Evolutionary conservation across 78 protist genomes (phyloP).

Genomic region (Protostelium mycophagum): DNA sequence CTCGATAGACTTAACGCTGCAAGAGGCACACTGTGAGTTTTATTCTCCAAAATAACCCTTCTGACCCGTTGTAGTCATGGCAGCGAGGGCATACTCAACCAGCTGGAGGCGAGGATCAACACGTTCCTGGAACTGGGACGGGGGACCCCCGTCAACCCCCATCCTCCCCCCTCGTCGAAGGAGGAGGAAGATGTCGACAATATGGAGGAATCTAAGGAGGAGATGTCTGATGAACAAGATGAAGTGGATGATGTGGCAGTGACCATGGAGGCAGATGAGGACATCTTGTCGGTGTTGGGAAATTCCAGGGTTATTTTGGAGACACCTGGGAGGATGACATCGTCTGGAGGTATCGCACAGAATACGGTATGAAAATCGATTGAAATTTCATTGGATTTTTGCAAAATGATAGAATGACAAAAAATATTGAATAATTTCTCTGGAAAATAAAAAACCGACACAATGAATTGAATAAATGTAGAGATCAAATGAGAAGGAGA

Average conservation of each 20-base stretch:
- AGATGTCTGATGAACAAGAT: not conserved
- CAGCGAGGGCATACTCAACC: not conserved
- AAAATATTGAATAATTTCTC: too few species aligned
- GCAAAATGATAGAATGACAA: not conserved
- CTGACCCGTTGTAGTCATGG: not conserved
- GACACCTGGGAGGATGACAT: too few species aligned
- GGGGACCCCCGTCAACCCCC: too few species aligned
- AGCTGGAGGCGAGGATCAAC: not conserved
- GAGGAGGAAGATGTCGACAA: not conserved
- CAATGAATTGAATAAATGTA: too few species aligned
- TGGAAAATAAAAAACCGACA: too few species aligned
- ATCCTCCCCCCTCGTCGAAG: too few species aligned
- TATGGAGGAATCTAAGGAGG: not conserved
- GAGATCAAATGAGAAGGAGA: slow-evolving; percentile 2
- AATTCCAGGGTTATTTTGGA: not conserved
- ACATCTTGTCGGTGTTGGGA: not conserved
- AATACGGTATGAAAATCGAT: too few species aligned
- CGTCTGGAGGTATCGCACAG: too few species aligned
- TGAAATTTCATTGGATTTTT: not conserved
- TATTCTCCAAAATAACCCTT: too few species aligned
- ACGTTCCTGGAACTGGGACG: not conserved
- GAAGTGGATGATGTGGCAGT: not conserved
- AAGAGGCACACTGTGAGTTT: not conserved
- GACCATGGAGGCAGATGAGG: not conserved
- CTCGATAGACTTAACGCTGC: not conserved